phyloP scores from a whole-genome alignment of 1,139 yeast species.

The Diutina sp. region DNA sequence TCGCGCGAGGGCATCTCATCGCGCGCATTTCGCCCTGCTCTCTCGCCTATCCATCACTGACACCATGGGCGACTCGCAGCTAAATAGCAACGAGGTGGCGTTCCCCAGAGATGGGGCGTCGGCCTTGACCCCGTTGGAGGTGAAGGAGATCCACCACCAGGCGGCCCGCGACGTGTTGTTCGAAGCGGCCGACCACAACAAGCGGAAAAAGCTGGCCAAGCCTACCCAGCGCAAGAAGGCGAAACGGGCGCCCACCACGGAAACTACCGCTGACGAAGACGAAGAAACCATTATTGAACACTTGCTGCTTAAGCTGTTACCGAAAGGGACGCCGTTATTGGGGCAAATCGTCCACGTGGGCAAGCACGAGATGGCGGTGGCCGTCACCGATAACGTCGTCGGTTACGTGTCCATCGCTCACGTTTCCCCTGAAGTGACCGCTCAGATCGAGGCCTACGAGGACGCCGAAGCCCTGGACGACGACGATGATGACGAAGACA shows the following conservation, averaged over 20 bases:
- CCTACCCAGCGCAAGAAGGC: slow-evolving; percentile 14
- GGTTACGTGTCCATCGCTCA: slow-evolving; percentile 75
- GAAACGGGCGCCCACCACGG: slow-evolving; percentile 7
- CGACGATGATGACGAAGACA: slow-evolving; percentile 29
- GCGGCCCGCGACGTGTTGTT: slow-evolving; percentile 81
- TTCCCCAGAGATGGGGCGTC: slow-evolving; percentile 96
- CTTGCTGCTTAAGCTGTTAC: slow-evolving; percentile 45
- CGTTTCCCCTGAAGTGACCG: slow-evolving; percentile 52
- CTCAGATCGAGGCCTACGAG: slow-evolving; percentile 38
- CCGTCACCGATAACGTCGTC: slow-evolving; percentile 71
- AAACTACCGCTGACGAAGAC: slow-evolving; percentile 9
- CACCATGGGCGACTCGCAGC: slow-evolving; percentile 1
- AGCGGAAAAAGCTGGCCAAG: slow-evolving; percentile 5
- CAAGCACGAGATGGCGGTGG: slow-evolving; percentile 49
- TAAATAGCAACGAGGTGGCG: slow-evolving; percentile 36
- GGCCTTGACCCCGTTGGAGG: slow-evolving; percentile 77
- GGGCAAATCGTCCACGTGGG: slow-evolving; percentile 62
- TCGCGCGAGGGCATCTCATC: not conserved
- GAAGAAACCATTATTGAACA: slow-evolving; percentile 38
- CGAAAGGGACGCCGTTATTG: slow-evolving; percentile 60
- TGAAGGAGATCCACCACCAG: slow-evolving; percentile 85
- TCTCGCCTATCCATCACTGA: not conserved
- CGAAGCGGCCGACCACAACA: slow-evolving; percentile 23
- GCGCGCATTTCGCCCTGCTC: not conserved
- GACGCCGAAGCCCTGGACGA: slow-evolving; percentile 8